A percentile compares a stretch with the other conserved stretches of the same genome.
Conservation (phyloP, 75 land plant species). For the Pinus taeda region DNA sequence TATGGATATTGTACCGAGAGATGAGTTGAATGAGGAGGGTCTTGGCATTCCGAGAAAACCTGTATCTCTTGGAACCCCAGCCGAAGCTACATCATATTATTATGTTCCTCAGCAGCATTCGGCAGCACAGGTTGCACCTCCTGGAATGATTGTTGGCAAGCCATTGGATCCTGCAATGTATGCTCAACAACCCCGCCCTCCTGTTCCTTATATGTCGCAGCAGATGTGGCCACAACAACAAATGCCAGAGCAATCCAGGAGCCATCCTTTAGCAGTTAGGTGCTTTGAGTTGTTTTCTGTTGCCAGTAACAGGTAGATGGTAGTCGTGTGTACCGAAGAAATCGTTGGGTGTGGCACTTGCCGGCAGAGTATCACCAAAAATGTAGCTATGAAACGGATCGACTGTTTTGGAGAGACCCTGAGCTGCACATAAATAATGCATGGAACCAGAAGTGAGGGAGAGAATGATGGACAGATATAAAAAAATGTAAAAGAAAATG, state of each 20-base stretch:
- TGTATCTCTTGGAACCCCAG: constrained; percentile 50
- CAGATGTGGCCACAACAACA: constrained; percentile 24
- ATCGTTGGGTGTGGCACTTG: too few species aligned
- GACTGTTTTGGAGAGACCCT: too few species aligned
- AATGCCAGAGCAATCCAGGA: constrained; percentile 11
- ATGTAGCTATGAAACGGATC: too few species aligned
- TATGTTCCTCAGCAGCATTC: constrained; percentile 36
- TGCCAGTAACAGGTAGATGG: neutral
- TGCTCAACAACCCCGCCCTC: constrained; percentile 40
- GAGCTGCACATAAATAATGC: too few species aligned
- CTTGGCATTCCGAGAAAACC: constrained; percentile 43
- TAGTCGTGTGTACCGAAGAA: too few species aligned
- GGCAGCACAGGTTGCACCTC: constrained; percentile 19
- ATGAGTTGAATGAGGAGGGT: constrained; percentile 68
- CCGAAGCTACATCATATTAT: constrained; percentile 60
- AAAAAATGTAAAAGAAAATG: too few species aligned
- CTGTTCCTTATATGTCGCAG: constrained; percentile 44
- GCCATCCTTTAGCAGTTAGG: constrained; percentile 1
- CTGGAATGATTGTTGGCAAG: constrained; percentile 50
- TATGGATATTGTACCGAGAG: too few species aligned
- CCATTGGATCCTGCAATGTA: constrained; percentile 38
- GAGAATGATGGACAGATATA: too few species aligned
- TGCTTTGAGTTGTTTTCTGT: neutral
- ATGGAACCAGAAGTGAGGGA: too few species aligned
- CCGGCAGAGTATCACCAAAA: too few species aligned